Conservation (phyloP, 2,329 filamentous ascomycete genomes). For the Penicillium sp. region DNA sequence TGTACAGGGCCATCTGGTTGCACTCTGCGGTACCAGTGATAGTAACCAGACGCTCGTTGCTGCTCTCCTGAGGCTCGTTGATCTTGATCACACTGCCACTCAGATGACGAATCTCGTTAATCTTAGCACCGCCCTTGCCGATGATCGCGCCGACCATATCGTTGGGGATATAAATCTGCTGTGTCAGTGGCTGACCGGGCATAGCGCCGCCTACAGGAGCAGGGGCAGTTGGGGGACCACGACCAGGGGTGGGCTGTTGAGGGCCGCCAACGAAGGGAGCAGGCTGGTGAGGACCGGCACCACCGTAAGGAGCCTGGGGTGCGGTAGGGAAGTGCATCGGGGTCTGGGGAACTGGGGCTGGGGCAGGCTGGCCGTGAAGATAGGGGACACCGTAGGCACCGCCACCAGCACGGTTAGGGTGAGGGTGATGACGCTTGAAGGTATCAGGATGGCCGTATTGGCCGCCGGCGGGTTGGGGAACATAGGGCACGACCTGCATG, state of each 20-base stretch:
- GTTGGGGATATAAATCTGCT: constrained; percentile 98
- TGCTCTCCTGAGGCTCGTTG: constrained; percentile 98
- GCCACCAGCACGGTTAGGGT: constrained; percentile 72
- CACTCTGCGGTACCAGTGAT: constrained; percentile 97
- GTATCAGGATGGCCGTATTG: constrained; percentile 90
- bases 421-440: constrained; percentile 71
- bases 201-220: constrained; percentile 70
- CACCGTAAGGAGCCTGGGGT: constrained; percentile 73
- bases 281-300: constrained; percentile 75
- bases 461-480: constrained; percentile 86
- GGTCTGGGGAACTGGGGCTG: constrained; percentile 56
- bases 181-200: constrained; percentile 81
- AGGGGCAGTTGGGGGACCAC: constrained; percentile 65
- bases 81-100: constrained; percentile 99
- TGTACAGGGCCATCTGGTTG: constrained; percentile 99
- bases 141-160: constrained; percentile 99
- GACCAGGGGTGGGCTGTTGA: constrained; percentile 59
- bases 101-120: constrained; percentile 97
- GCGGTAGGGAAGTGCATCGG: constrained; percentile 78
- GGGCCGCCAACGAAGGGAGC: constrained; percentile 62
- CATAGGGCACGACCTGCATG: constrained; percentile 99
- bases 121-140: constrained; percentile 96
- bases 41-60: constrained; percentile 94
- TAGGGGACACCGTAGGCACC: constrained; percentile 70
- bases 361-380: constrained; percentile 64